Evolutionary conservation across 1,139 yeast species (phyloP), one percentile per base, ranked within the genome.

Genomic region (Trichomonascaceae sp.): DNA sequence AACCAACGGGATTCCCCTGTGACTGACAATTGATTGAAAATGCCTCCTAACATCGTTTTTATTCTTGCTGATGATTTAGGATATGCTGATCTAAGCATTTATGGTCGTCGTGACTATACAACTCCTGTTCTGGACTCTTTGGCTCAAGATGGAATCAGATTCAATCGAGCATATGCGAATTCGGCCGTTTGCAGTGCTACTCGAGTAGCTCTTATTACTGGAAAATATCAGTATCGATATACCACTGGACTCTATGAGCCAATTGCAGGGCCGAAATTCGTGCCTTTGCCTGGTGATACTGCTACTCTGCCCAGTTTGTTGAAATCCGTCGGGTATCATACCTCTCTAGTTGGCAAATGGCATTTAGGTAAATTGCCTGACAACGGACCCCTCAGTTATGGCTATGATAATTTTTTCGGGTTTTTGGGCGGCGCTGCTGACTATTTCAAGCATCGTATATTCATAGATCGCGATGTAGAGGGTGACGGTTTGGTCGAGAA

Each of bases 121-220:
- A 81, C 85, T 1, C 85, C 85, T 1, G 77, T 79, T 58, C 68
- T 82, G 38, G 67, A 75, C 39, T 70, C 63, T 50, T 63, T 82
- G 27, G 81, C 83, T 1, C 52, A 62, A 5, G 63, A 63, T 8
- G 84, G 85, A 7, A 62, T 74, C 18, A 65, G 82, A 46, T 74
- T 81, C 58, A 79, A 84, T 20, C 81, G 81, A 59, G 81, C 80
- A 66, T 84, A 82, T 57, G 79, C 85, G 1, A 79, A 85, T 2
- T 75, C 84, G 1, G 76, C 85, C 1, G 85, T 85, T 1, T 82
- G 85, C 60, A 80, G 85, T 2, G 85, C 86, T 2, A 82, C 86
- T 0, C 68, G 85, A 56, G 80, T 85, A 13, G 82, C 82, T 83
- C 70, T 82, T 12, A 67, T 82, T 47, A 77, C 83, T 1, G 86